Conservation (phyloP, 2,329 filamentous ascomycete genomes). For the Pseudogymnoascus sp. region DNA sequence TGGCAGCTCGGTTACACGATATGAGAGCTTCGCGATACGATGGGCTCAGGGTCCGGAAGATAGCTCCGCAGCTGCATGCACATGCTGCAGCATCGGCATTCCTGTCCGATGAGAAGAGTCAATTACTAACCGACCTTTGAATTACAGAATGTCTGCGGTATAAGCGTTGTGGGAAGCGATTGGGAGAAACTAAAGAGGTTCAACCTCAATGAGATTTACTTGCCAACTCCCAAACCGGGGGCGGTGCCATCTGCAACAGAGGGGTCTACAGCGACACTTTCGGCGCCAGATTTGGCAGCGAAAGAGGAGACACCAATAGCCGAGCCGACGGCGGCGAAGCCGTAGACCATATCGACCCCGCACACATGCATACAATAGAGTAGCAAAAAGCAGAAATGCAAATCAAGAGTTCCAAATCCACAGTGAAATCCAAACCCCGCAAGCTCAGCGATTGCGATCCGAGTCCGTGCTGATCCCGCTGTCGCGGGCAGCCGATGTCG, state of each 20-base stretch:
- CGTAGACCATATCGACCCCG: neutral
- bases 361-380: neutral
- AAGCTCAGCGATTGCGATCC: neutral
- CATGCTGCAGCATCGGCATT: slow-evolving; percentile 6
- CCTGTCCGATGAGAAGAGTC: neutral
- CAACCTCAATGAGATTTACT: slow-evolving; percentile 70
- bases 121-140: slow-evolving; percentile 13
- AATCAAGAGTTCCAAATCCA: neutral
- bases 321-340: neutral
- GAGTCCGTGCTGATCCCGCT: neutral
- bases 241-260: slow-evolving; percentile 12
- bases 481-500: neutral
- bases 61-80: slow-evolving; percentile 10
- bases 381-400: neutral
- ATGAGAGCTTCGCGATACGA: slow-evolving; percentile 5
- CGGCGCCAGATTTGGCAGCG: neutral
- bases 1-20: slow-evolving; percentile 14
- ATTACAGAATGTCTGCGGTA: slow-evolving; percentile 61
- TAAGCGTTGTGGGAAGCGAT: slow-evolving; percentile 65
- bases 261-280: neutral
- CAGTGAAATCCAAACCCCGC: slow-evolving; percentile 2
- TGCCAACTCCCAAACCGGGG: slow-evolving; percentile 14
- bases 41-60: neutral
- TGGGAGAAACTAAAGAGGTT: slow-evolving; percentile 70
- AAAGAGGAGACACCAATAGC: neutral